Evolutionary conservation across 1,139 yeast species (phyloP), one percentile per base, ranked within the genome.

Genomic region (Blastobotrys serpentis): DNA sequence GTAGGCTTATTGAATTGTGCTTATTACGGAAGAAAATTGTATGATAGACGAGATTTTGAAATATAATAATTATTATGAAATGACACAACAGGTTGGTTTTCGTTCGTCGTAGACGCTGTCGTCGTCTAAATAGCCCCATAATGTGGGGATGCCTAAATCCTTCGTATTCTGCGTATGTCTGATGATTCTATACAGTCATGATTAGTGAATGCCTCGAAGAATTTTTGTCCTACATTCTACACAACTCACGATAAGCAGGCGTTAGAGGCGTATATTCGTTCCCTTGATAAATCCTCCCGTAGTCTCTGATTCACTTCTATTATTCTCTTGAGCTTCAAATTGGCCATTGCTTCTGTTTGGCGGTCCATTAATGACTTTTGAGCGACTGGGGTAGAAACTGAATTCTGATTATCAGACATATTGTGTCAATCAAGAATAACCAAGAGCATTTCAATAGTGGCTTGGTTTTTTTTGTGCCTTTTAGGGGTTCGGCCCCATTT

Each of bases 11-110:
- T 79, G 14, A 78, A 89, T 13, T 70, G 87, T 37, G 76, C 74
- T 17, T 90, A 86, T 72, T 90, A 88, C 66, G 77, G 75, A 47
- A 77, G 76, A 62, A 86, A 85, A 71, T 85, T 83, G 69, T 75
- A 77, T 57, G 86, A 85, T 33, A 16, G 43, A 18, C 17, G 42
- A 33, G 34, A 4, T 8, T 3, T 18, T 45, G 30, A 49, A 48
- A 8, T 18, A 23, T 14, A 22, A 18, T 37, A 11, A 17, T 17
- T n/a, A 23, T 23, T 46, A 46, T 38, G 39, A 36, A 22, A 46
- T 46, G 6, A 45, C 21, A 23, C 48, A 42, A 41, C 50, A 49
- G 40, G 37, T 6, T 11, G 13, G 17, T n/a, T 33, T 33, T 21
- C 36, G 26, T 19, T 38, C 49, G 25, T 49, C 46, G 17, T 51